Percentiles rank a stretch among this genome's conserved stretches.
These are phyloP conservation scores for Ophiostoma himal-ulmi DNA, from an alignment of 2,329 filamentous ascomycete genomes.

Conservation along the genomic window DNA sequence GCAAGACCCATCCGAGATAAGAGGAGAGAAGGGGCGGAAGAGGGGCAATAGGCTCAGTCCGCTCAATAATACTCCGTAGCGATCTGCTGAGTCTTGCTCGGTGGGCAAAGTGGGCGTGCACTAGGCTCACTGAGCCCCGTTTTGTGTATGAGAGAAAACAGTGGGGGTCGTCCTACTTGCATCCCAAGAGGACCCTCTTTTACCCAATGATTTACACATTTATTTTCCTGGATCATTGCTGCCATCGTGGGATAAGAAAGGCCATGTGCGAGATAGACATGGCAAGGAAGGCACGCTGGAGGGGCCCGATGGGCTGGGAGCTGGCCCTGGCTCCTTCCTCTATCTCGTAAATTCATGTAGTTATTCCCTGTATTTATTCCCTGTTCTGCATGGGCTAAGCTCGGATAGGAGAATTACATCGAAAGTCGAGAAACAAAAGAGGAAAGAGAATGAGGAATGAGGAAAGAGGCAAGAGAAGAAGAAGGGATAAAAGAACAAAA, in stretches of 20 bases:
- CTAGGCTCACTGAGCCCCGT: too few species aligned
- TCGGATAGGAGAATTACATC: neutral
- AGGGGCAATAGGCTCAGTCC: neutral
- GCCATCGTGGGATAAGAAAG: neutral
- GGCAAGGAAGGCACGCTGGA: constrained; percentile 13
- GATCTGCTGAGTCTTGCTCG: too few species aligned
- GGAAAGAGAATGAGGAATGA: neutral
- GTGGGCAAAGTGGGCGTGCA: too few species aligned
- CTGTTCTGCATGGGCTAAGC: neutral
- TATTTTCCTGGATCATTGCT: neutral
- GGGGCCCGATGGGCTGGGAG: neutral
- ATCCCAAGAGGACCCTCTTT: neutral
- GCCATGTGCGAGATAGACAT: constrained; percentile 10
- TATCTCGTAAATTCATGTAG: too few species aligned
- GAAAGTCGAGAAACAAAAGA: neutral
- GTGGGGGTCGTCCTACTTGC: too few species aligned
- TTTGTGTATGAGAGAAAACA: too few species aligned
- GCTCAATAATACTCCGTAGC: too few species aligned
- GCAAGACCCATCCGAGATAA: constrained; percentile 8
- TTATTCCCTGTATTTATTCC: neutral
- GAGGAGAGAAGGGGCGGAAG: neutral
- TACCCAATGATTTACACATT: neutral
- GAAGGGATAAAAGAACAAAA: neutral
- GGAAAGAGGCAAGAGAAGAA: neutral
- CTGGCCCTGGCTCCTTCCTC: neutral